Conservation (phyloP, 768 basidiomycete genomes). For the Scleroderma bovista region DNA sequence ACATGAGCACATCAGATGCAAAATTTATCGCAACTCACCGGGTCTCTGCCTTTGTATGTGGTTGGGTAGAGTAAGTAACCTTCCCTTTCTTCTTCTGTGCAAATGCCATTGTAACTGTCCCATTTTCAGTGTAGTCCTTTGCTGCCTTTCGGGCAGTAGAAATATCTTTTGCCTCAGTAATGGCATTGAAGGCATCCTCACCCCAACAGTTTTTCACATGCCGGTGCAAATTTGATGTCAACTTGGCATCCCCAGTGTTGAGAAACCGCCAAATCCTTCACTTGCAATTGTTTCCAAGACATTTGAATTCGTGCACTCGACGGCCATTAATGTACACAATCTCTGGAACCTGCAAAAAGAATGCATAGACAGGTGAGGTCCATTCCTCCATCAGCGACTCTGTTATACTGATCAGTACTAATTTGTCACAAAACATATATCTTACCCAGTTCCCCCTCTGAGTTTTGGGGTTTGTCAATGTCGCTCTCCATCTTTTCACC, state of each 20-base stretch:
- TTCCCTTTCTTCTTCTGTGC: constrained; percentile 2
- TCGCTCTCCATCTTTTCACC: too few species aligned
- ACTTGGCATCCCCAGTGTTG: constrained; percentile 20
- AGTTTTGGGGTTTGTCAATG: too few species aligned
- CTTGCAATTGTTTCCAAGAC: constrained; percentile 16
- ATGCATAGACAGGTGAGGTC: constrained; percentile 1
- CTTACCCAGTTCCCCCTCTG: too few species aligned
- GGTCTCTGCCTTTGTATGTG: constrained; percentile 13
- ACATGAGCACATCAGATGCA: not conserved
- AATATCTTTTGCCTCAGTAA: not conserved
- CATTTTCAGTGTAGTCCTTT: constrained; percentile 11
- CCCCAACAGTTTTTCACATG: not conserved
- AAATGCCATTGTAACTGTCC: not conserved
- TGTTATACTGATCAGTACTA: too few species aligned
- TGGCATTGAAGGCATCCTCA: not conserved
- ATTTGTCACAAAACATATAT: too few species aligned
- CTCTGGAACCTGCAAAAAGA: not conserved
- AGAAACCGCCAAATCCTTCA: constrained; percentile 15
- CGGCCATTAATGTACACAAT: too few species aligned
- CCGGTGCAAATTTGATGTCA: constrained; percentile 22
- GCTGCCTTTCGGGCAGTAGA: not conserved
- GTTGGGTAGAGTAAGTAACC: constrained; percentile 17
- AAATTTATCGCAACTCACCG: too few species aligned
- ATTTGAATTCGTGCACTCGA: constrained; percentile 22
- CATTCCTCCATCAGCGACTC: not conserved